A percentile compares a stretch with the other conserved stretches of the same genome.
phyloP scores from a whole-genome alignment of 2,329 filamentous ascomycete species.

The Annulohypoxylon truncatum region DNA sequence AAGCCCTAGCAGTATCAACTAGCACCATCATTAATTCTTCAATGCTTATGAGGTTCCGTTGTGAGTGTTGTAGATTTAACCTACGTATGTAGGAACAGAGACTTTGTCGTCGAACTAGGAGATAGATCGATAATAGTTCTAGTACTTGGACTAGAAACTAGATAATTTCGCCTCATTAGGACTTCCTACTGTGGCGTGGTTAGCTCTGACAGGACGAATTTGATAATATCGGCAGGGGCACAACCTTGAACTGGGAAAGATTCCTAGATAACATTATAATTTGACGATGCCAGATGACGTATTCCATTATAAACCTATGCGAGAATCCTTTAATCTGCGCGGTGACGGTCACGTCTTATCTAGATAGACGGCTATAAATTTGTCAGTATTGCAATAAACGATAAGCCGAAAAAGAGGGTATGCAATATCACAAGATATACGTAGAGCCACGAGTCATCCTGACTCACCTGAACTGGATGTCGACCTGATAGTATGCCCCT shows the following conservation, averaged over 20 bases:
- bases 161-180: constrained; percentile 32
- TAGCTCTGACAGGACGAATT: constrained; percentile 34
- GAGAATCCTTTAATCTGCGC: constrained; percentile 8
- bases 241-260: constrained; percentile 22
- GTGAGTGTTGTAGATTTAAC: neutral
- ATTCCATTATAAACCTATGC: constrained; percentile 8
- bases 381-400: neutral
- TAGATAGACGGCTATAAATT: constrained; percentile 15
- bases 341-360: constrained; percentile 2
- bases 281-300: constrained; percentile 12
- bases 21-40: neutral
- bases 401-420: neutral
- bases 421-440: neutral
- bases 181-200: constrained; percentile 33
- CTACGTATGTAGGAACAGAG: no score
- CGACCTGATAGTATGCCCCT: neutral
- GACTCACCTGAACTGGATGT: neutral
- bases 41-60: neutral
- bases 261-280: constrained; percentile 12
- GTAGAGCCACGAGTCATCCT: neutral
- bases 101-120: no score
- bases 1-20: neutral
- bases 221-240: constrained; percentile 30
- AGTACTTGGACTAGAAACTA: constrained; percentile 34
- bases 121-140: constrained; percentile 40